These are phyloP conservation scores for Silene latifolia DNA, from an alignment of 148 eudicot genomes.

Conservation along the genomic window DNA sequence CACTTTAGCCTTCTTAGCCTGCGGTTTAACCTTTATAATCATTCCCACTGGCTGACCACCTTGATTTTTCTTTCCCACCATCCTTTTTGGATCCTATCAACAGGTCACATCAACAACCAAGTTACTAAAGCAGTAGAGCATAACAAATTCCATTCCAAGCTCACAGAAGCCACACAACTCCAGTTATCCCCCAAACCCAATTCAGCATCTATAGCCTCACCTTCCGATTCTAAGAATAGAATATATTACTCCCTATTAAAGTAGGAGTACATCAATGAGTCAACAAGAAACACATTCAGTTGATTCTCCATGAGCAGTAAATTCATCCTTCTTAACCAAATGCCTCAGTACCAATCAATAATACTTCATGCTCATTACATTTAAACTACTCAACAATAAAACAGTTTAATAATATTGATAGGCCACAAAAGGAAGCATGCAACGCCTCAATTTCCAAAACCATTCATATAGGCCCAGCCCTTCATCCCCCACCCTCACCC, in stretches of 20 bases:
- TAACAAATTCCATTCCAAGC: not conserved
- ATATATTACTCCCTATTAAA: no score
- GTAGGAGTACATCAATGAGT: no score
- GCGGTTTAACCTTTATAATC: conserved; percentile 69
- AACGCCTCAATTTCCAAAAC: not conserved
- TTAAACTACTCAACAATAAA: not conserved
- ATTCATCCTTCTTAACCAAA: not conserved
- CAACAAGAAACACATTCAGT: no score
- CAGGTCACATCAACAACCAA: conserved; percentile 1
- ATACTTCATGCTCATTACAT: not conserved
- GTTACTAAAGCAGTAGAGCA: not conserved
- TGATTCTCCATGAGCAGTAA: not conserved
- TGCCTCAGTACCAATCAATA: not conserved
- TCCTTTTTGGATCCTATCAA: conserved; percentile 43
- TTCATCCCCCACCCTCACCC: not conserved
- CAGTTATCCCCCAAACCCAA: not conserved
- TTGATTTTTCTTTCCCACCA: conserved; percentile 43
- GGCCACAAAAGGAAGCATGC: conserved; percentile 10
- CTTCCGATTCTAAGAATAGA: not conserved
- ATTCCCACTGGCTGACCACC: conserved; percentile 42
- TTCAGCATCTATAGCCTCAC: not conserved
- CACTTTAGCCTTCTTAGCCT: conserved; percentile 70
- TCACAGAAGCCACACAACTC: not conserved
- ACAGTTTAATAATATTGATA: not conserved
- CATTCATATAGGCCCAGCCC: not conserved